These are phyloP conservation scores for Echinosophora koreensis DNA, from an alignment of 306 rosid genomes.

Conservation along the genomic window DNA sequence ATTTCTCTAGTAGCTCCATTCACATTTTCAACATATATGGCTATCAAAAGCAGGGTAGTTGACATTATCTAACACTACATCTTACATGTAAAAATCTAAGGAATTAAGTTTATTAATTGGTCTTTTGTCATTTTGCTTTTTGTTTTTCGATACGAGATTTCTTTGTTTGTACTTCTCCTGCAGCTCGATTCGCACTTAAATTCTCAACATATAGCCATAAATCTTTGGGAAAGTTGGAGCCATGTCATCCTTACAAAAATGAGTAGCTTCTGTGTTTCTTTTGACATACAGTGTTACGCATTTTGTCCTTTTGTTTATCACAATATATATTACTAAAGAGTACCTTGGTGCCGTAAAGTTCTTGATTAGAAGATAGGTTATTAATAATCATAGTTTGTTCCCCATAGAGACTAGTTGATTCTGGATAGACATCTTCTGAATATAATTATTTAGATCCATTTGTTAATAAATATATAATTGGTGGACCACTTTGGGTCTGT, in stretches of 20 bases:
- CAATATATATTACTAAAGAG: not conserved
- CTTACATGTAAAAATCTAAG: too few relatives aligned
- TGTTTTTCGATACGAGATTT: not conserved
- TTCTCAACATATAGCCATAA: not conserved
- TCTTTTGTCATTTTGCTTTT: too few relatives aligned
- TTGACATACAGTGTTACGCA: not conserved
- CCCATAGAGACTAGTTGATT: not conserved
- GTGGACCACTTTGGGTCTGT: slow-evolving; percentile 42
- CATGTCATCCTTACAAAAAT: not conserved
- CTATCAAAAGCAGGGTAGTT: too few relatives aligned
- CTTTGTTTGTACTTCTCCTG: not conserved
- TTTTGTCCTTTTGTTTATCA: slow-evolving; percentile 14
- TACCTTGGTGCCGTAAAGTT: slow-evolving; percentile 38
- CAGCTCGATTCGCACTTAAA: not conserved
- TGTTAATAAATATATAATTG: too few relatives aligned
- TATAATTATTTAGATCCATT: not conserved
- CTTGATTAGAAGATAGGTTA: not conserved
- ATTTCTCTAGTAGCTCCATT: too few relatives aligned
- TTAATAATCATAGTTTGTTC: not conserved
- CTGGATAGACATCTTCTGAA: not conserved
- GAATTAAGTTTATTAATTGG: too few relatives aligned
- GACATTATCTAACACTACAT: too few relatives aligned
- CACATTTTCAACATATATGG: too few relatives aligned
- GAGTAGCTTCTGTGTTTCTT: not conserved
- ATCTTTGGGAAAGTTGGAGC: not conserved